These are phyloP conservation scores for Verticillium nubilum DNA, from an alignment of 2,329 filamentous ascomycete genomes.

Conservation along the genomic window DNA sequence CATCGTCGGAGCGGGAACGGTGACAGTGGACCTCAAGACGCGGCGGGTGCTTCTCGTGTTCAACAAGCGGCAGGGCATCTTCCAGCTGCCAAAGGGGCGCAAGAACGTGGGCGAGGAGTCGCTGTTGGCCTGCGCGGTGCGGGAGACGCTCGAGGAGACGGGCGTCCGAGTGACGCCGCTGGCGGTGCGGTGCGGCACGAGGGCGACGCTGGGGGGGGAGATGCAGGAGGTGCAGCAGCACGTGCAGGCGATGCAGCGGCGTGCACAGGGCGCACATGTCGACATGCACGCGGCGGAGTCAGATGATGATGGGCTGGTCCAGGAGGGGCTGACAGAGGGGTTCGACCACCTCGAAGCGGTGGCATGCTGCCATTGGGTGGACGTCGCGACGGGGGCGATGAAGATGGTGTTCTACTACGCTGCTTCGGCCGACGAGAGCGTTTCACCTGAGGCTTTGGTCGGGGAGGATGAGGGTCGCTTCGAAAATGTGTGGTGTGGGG, in stretches of 20 bases:
- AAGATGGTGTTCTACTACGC: constrained; percentile 36
- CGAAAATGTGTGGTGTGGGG: constrained; percentile 22
- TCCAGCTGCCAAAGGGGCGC: constrained; percentile 42
- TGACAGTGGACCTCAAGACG: constrained; percentile 31
- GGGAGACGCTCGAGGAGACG: constrained; percentile 43
- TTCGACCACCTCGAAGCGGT: constrained; percentile 28
- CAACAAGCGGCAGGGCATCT: constrained; percentile 35
- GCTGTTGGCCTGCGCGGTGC: constrained; percentile 33
- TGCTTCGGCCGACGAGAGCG: constrained; percentile 23
- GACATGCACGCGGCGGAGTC: background rate
- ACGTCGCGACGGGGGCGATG: constrained; percentile 25
- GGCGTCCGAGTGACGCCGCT: constrained; percentile 33
- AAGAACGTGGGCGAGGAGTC: constrained; percentile 38
- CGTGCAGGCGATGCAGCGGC: background rate
- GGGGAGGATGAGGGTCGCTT: constrained; percentile 17
- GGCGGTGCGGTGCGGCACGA: constrained; percentile 33
- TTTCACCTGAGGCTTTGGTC: constrained; percentile 3
- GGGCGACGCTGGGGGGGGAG: constrained; percentile 27
- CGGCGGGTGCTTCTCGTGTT: constrained; percentile 35
- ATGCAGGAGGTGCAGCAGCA: background rate
- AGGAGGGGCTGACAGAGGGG: constrained; percentile 19
- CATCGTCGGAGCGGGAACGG: constrained; percentile 40
- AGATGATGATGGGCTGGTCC: background rate
- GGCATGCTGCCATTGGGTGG: constrained; percentile 28
- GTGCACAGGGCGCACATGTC: background rate